These are phyloP conservation scores for Cyclospora cayetanensis DNA, from an alignment of 169 alveolate species.

Conservation along the genomic window DNA sequence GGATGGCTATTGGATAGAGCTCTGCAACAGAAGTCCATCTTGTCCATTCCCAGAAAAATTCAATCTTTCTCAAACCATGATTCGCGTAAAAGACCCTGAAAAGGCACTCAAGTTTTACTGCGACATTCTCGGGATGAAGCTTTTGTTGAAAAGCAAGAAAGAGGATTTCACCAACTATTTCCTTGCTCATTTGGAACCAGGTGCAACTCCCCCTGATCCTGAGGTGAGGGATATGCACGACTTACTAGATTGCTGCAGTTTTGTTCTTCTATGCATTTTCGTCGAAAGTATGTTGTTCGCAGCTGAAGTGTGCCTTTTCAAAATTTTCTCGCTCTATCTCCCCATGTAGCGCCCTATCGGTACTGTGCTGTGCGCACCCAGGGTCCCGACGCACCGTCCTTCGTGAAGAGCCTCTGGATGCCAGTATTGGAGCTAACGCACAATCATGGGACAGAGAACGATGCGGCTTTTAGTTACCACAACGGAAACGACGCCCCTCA, in stretches of 20 bases:
- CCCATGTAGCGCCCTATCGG: too few relatives aligned
- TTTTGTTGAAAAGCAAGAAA: constrained; percentile 21
- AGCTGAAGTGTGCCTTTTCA: too few relatives aligned
- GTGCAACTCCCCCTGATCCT: constrained; percentile 26
- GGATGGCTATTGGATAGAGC: constrained; percentile 83
- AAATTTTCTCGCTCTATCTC: too few relatives aligned
- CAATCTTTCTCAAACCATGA: constrained; percentile 83
- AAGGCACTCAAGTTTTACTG: constrained; percentile 75
- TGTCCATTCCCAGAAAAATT: constrained; percentile 69
- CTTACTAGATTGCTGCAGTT: too few relatives aligned
- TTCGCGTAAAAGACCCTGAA: constrained; percentile 80
- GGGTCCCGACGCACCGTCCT: constrained; percentile 71
- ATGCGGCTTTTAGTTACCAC: constrained; percentile 75
- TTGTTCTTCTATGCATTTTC: too few relatives aligned
- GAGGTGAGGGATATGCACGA: neutral
- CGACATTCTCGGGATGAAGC: constrained; percentile 77
- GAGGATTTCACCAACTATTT: constrained; percentile 69
- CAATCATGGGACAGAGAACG: constrained; percentile 82
- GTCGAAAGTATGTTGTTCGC: too few relatives aligned
- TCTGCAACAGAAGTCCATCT: constrained; percentile 67
- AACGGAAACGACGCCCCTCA: constrained; percentile 79
- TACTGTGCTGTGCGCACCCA: too few relatives aligned
- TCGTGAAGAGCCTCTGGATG: constrained; percentile 74
- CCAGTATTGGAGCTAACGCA: constrained; percentile 82
- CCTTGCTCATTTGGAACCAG: constrained; percentile 64